These are phyloP conservation scores for Phyllachora maydis DNA, from an alignment of 2,329 filamentous ascomycete genomes.

Conservation along the genomic window DNA sequence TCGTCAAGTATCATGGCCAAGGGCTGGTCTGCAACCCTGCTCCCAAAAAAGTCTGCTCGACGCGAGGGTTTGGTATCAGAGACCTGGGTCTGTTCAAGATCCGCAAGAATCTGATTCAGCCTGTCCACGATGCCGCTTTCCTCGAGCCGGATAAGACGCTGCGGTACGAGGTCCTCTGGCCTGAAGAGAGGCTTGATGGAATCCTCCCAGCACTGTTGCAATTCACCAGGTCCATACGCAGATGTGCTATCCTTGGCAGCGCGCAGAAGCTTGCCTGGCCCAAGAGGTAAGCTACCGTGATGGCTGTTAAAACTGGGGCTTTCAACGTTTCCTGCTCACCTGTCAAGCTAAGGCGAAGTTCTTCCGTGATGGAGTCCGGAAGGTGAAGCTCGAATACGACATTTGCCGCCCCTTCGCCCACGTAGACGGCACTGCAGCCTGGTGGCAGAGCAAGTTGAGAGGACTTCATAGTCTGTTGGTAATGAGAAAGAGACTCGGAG, in stretches of 20 bases:
- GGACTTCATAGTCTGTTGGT: no score
- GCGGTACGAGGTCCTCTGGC: slow-evolving; percentile 27
- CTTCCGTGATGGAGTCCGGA: slow-evolving; percentile 2
- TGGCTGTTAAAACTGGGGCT: slow-evolving; percentile 2
- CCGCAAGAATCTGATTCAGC: slow-evolving; percentile 35
- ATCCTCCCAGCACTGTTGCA: slow-evolving; percentile 25
- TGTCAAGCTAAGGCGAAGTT: slow-evolving; percentile 3
- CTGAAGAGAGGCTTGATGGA: slow-evolving; percentile 34
- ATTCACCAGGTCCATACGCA: slow-evolving; percentile 18
- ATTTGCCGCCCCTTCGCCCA: slow-evolving; percentile 58
- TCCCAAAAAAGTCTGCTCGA: slow-evolving; percentile 24
- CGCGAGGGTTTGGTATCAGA: no score
- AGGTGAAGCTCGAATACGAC: slow-evolving; percentile 41
- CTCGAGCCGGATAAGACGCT: slow-evolving; percentile 28
- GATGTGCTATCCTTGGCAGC: slow-evolving; percentile 34
- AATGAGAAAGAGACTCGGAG: no score
- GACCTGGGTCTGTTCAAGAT: slow-evolving; percentile 6
- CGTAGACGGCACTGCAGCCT: no score
- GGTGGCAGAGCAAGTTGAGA: no score
- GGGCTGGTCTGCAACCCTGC: slow-evolving; percentile 29
- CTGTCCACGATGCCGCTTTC: slow-evolving; percentile 16
- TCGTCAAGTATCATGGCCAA: slow-evolving; percentile 55
- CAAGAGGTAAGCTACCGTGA: slow-evolving; percentile 1
- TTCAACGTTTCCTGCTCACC: neutral
- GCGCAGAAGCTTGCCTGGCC: slow-evolving; percentile 31